These are phyloP conservation scores for Pichia cephalocereana DNA, from an alignment of 805 yeast species.

Conservation along the genomic window DNA sequence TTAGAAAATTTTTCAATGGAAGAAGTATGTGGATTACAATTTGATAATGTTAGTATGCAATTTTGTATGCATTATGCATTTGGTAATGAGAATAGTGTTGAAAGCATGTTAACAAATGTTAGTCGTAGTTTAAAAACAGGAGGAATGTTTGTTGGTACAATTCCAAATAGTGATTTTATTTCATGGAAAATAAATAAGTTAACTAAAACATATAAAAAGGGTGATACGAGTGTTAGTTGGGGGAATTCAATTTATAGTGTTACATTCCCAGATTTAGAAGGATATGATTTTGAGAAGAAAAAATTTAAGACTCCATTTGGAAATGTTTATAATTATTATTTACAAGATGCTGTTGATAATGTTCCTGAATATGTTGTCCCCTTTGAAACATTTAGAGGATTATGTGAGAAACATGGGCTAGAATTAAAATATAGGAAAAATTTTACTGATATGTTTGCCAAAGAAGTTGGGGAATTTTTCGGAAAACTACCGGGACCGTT, in stretches of 20 bases:
- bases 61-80: constrained; percentile 95
- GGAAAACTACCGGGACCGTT: constrained; percentile 45
- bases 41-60: constrained; percentile 83
- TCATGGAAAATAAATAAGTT: constrained; percentile 52
- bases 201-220: constrained; percentile 4
- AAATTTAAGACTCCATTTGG: constrained; percentile 73
- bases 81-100: constrained; percentile 72
- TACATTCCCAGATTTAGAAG: constrained; percentile 49
- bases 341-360: constrained; percentile 90
- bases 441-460: constrained; percentile 73
- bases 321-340: constrained; percentile 67
- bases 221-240: constrained; percentile 41
- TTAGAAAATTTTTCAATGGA: constrained; percentile 56
- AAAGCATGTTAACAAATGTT: constrained; percentile 64
- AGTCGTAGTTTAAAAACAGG: constrained; percentile 69
- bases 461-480: constrained; percentile 64
- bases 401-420: constrained; percentile 78
- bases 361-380: constrained; percentile 98
- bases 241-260: constrained; percentile 83
- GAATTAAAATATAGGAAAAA: constrained; percentile 64
- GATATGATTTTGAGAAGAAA: constrained; percentile 53
- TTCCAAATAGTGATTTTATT: constrained; percentile 84
- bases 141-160: constrained; percentile 87
- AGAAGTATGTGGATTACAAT: constrained; percentile 51
- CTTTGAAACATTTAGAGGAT: constrained; percentile 71